A percentile compares a stretch with the other conserved stretches of the same genome.
Conservation (phyloP, 2,329 filamentous ascomycete species). For the Fusarium anthophilum region DNA sequence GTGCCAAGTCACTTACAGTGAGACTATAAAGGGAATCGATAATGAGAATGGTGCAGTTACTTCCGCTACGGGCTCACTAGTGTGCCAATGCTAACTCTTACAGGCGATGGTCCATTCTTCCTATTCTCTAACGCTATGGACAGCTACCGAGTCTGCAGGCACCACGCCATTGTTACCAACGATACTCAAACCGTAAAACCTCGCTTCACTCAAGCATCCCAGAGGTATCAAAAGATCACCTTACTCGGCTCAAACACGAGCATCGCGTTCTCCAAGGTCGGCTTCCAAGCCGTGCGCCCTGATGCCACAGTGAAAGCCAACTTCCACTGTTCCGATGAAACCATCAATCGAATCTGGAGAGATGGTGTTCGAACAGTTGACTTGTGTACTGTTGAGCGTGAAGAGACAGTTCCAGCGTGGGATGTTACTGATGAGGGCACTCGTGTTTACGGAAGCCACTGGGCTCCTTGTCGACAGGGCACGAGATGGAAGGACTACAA, state of each 20-base stretch:
- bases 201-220: neutral
- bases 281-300: neutral
- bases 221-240: neutral
- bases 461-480: conserved; percentile 4
- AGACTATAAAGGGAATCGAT: neutral
- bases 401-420: neutral
- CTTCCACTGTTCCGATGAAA: neutral
- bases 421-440: neutral
- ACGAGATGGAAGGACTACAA: neutral
- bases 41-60: neutral
- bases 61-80: accelerated
- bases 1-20: neutral
- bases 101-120: conserved; percentile 10
- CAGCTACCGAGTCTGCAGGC: neutral
- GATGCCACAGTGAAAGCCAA: neutral
- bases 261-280: neutral
- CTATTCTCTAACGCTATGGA: conserved; percentile 3
- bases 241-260: neutral
- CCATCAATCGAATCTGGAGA: neutral
- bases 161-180: neutral
- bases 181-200: neutral
- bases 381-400: neutral
- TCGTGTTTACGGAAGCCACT: neutral
- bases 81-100: no score
- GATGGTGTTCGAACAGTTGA: neutral